These are phyloP conservation scores for Spergularia bocconei DNA, from an alignment of 148 eudicot genomes.

Conservation along the genomic window DNA sequence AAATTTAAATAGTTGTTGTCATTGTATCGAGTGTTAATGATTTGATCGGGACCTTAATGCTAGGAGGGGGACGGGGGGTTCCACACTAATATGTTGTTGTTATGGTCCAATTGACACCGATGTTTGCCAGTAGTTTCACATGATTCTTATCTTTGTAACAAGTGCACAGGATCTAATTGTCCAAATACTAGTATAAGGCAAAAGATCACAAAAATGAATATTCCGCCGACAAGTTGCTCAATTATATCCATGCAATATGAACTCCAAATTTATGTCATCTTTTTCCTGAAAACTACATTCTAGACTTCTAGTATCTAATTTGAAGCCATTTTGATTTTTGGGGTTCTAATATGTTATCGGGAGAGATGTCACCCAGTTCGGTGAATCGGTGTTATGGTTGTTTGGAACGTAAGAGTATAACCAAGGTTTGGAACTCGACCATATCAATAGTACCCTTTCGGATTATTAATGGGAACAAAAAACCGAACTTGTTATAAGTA, in stretches of 20 bases:
- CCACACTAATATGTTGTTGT: neutral
- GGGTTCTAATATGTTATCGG: too few species aligned
- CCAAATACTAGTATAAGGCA: neutral
- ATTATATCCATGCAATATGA: neutral
- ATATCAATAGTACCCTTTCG: too few species aligned
- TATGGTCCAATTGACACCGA: neutral
- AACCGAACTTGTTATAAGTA: too few species aligned
- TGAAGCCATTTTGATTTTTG: too few species aligned
- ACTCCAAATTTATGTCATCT: neutral
- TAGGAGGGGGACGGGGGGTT: neutral
- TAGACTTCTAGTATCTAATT: too few species aligned
- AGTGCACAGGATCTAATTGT: slow-evolving; percentile 3
- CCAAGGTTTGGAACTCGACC: too few species aligned
- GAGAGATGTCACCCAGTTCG: too few species aligned
- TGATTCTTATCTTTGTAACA: neutral
- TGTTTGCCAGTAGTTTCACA: slow-evolving; percentile 8
- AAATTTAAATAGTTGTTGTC: neutral
- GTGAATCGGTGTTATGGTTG: too few species aligned
- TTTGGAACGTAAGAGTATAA: too few species aligned
- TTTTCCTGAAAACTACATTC: neutral
- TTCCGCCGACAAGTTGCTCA: slow-evolving; percentile 28
- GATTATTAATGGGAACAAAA: too few species aligned
- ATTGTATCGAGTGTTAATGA: neutral
- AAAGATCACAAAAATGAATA: slow-evolving; percentile 26
- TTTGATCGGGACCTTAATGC: neutral